Conservation (phyloP, 2,329 filamentous ascomycete genomes). For the Cercospora sp. region DNA sequence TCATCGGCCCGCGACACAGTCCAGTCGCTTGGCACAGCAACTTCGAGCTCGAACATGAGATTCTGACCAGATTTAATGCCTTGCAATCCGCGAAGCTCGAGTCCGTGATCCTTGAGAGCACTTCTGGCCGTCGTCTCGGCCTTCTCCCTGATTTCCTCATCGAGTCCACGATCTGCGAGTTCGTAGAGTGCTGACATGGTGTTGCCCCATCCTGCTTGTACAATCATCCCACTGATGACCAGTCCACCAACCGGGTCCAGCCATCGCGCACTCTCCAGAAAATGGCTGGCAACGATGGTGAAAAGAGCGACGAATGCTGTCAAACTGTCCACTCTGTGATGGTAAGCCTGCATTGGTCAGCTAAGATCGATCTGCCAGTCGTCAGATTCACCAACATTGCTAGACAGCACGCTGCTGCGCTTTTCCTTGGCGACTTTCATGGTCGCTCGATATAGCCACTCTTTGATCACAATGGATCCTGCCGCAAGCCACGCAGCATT, state of each 20-base stretch:
- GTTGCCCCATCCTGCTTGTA: conserved; percentile 85
- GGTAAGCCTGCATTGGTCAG: conserved; percentile 56
- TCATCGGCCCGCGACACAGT: conserved; percentile 68
- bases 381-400: conserved; percentile 59
- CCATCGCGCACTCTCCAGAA: conserved; percentile 83
- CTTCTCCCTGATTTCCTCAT: conserved; percentile 74
- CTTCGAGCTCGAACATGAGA: conserved; percentile 86
- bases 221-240: conserved; percentile 88
- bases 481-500: conserved; percentile 93
- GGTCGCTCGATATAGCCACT: conserved; percentile 97
- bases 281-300: conserved; percentile 85
- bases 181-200: conserved; percentile 80
- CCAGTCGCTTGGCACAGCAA: conserved; percentile 76
- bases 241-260: conserved; percentile 91
- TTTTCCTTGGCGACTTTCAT: conserved; percentile 93
- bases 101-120: conserved; percentile 34
- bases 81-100: conserved; percentile 75
- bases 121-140: conserved; percentile 61
- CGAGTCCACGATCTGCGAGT: conserved; percentile 85
- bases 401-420: conserved; percentile 92
- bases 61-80: conserved; percentile 97
- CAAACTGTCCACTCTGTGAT: conserved; percentile 93
- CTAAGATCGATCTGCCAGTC: background rate
- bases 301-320: conserved; percentile 90
- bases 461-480: conserved; percentile 87